Evolutionary conservation across 2,329 filamentous ascomycete species (phyloP).

Genomic region (Aspergillus hortae): DNA sequence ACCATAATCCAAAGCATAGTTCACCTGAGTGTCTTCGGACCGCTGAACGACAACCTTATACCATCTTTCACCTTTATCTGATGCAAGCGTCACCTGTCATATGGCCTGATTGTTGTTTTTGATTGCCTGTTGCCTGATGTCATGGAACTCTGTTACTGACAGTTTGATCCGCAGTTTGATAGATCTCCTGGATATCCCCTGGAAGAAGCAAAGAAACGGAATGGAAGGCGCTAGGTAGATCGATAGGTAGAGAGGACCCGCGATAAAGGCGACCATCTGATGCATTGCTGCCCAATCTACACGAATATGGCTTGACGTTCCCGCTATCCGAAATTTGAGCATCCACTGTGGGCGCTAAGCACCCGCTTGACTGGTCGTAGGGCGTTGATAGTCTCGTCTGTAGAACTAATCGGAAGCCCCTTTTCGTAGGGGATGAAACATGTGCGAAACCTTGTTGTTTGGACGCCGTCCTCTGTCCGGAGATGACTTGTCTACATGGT

Average conservation of each 20-base stretch:
- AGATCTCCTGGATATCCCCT: no score
- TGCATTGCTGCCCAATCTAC: constrained; percentile 34
- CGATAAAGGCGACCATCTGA: constrained; percentile 5
- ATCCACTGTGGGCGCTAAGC: no score
- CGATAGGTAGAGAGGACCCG: not conserved
- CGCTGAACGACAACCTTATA: constrained; percentile 39
- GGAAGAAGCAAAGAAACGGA: constrained; percentile 6
- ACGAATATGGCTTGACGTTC: no score
- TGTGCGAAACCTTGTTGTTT: no score
- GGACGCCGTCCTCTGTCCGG: no score
- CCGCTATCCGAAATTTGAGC: no score
- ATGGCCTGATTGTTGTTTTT: constrained; percentile 6
- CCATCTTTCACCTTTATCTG: constrained; percentile 37
- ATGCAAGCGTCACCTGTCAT: constrained; percentile 15
- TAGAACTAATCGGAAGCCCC: no score
- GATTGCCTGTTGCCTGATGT: not conserved
- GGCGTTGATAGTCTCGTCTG: no score
- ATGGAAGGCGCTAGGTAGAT: not conserved
- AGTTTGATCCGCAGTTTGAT: not conserved
- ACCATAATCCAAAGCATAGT: constrained; percentile 40
- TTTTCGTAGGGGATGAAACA: no score
- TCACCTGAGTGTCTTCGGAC: constrained; percentile 40
- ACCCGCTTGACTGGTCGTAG: no score
- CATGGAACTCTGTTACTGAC: constrained; percentile 2
- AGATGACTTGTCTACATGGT: no score